phyloP scores from a whole-genome alignment of 202 grass and related monocot genomes.

The Miscanthus sacchariflorus region DNA sequence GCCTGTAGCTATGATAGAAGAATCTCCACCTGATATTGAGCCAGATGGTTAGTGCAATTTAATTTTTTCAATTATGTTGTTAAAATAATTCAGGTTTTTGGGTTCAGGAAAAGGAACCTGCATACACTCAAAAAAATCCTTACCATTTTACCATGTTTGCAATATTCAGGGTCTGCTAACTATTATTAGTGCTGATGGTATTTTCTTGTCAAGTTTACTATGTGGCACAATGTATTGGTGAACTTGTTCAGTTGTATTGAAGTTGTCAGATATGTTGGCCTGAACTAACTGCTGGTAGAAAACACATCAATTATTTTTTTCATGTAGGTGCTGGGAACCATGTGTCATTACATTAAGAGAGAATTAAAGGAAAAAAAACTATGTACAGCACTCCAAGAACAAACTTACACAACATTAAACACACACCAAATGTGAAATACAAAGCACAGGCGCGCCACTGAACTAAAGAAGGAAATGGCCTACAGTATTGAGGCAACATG shows the following conservation, averaged over 20 bases:
- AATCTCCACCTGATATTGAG: conserved; percentile 73
- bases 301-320: conserved; percentile 3
- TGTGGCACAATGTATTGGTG: conserved; percentile 1
- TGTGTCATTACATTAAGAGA: not conserved
- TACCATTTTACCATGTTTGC: not conserved
- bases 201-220: conserved; percentile 31
- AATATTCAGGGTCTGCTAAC: conserved; percentile 1
- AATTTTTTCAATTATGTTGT: conserved; percentile 21
- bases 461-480: not conserved
- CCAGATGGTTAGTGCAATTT: conserved; percentile 60
- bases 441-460: not conserved
- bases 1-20: conserved; percentile 86
- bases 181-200: conserved; percentile 8
- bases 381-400: not conserved
- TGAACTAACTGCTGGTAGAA: not conserved
- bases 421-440: not conserved
- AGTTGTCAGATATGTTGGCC: conserved; percentile 31
- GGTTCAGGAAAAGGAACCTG: not conserved
- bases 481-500: not conserved
- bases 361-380: not conserved
- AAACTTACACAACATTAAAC: not conserved
- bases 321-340: not conserved
- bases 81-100: not conserved
- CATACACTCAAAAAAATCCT: not conserved
- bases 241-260: conserved; percentile 11